Evolutionary conservation across 495 filamentous ascomycete genomes (phyloP).

Genomic region (Letharia columbiana): DNA sequence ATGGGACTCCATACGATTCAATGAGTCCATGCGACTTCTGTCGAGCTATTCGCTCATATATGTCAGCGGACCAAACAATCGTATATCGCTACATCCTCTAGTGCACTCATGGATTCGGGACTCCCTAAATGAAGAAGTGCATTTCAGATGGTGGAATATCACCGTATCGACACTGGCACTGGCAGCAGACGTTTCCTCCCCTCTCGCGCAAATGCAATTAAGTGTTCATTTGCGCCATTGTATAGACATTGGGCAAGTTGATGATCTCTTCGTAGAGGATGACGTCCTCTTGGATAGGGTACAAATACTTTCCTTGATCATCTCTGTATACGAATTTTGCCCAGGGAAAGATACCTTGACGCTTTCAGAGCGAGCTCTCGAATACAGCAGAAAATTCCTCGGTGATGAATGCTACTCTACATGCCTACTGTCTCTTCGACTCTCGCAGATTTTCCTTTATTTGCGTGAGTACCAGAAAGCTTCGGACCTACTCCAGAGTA

Average conservation of each 20-base stretch:
- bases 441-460: no score
- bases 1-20: neutral
- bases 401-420: neutral
- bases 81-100: conserved; percentile 28
- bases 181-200: no score
- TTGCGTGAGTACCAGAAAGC: neutral
- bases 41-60: conserved; percentile 1
- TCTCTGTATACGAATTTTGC: neutral
- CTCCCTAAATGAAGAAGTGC: conserved; percentile 20
- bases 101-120: conserved; percentile 32
- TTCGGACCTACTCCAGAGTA: neutral
- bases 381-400: neutral
- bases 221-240: neutral
- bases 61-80: conserved; percentile 17
- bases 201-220: neutral
- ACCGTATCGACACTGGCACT: conserved; percentile 17
- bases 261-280: neutral
- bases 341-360: neutral
- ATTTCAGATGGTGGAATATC: conserved; percentile 13
- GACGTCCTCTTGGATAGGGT: neutral
- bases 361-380: neutral
- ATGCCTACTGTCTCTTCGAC: neutral
- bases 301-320: neutral
- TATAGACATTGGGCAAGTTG: neutral
- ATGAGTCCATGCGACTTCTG: neutral